Evolutionary conservation across 2,329 filamentous ascomycete genomes (phyloP), one percentile per base, ranked within the genome.

Genomic region (Pseudopithomyces chartarum): DNA sequence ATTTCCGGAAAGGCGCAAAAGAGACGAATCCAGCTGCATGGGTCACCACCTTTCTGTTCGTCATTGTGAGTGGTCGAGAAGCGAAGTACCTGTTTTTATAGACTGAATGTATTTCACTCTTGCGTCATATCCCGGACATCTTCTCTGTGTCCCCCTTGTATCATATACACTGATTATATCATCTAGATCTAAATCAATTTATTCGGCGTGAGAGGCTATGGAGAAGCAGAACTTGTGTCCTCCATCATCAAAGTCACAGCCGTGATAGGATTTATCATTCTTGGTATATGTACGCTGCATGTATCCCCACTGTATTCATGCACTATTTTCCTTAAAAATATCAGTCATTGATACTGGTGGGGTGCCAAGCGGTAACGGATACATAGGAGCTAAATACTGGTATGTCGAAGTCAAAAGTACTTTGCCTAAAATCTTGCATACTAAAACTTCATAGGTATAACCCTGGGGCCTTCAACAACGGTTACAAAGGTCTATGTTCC

Each of bases 141-240:
- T 29, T 29, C 8, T 29, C n/a, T n/a, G n/a, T 29, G 26, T 29
- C 26, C 5, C 26, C 26, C 8, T 29, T 29, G 4, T 8, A 29
- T 8, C 4, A 8, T 5, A 29, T 4, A 29, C 8, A 8, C 8
- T 29, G 8, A 29, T 8, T 29, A 29, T 5, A 29, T 29, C 26
- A n/a, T 29, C 8, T 29, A 29, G 26, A 58, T 65, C 46, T 52
- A 75, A 26, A 96, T 96, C 76, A 96, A 97, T 71, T 75, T 97
- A 62, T 95, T 93, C 69, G 92, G 92, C 48, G 89, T 97, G 55
- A 90, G 88, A 68, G 90, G 89, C 15, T 96, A 94, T 65, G 91
- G 91, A 67, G 91, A 96, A 75, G 90, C 90, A 8, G 91, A 96
- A 69, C 95, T 95, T 64, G 80, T 91, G 52, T 94, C 95, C 71